These are phyloP conservation scores for Laetiporus sulphureus DNA, from an alignment of 1,284 basidiomycete species.

Conservation along the genomic window DNA sequence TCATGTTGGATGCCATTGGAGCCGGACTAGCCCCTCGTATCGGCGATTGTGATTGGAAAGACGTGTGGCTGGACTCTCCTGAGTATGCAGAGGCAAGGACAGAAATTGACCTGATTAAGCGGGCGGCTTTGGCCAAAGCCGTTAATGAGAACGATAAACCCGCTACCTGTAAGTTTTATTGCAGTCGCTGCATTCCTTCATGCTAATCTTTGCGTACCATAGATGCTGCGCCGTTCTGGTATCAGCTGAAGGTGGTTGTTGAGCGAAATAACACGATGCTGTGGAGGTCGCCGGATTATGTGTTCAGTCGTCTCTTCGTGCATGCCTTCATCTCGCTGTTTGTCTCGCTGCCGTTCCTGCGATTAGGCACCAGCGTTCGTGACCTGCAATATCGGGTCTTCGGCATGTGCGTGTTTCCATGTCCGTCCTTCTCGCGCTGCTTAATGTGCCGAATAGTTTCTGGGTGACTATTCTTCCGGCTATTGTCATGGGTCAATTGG, in stretches of 20 bases:
- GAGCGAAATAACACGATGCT: conserved; percentile 70
- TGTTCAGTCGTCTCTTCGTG: conserved; percentile 78
- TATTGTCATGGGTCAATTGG: conserved; percentile 75
- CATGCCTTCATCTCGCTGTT: conserved; percentile 74
- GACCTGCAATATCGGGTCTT: conserved; percentile 86
- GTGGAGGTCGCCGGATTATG: conserved; percentile 81
- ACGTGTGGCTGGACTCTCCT: conserved; percentile 53
- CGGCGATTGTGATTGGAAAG: conserved; percentile 56
- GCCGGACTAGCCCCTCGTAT: conserved; percentile 39
- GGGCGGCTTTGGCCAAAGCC: conserved; percentile 19
- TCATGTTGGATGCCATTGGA: conserved; percentile 34
- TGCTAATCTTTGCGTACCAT: neutral
- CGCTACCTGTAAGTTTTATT: conserved; percentile 9
- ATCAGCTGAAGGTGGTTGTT: conserved; percentile 75
- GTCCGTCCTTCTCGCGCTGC: neutral
- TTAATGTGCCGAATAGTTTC: conserved; percentile 41
- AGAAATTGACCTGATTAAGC: conserved; percentile 32
- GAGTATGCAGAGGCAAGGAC: conserved; percentile 26
- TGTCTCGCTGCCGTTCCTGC: conserved; percentile 81
- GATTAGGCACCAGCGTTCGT: conserved; percentile 59
- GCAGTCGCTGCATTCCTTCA: neutral
- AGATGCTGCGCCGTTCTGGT: conserved; percentile 75
- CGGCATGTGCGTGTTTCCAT: conserved; percentile 44
- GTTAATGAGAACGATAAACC: conserved; percentile 14
- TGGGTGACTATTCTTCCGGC: conserved; percentile 69